Evolutionary conservation across 768 basidiomycete genomes (phyloP), one percentile per base, ranked within the genome.

Genomic region (Mycena filopes): DNA sequence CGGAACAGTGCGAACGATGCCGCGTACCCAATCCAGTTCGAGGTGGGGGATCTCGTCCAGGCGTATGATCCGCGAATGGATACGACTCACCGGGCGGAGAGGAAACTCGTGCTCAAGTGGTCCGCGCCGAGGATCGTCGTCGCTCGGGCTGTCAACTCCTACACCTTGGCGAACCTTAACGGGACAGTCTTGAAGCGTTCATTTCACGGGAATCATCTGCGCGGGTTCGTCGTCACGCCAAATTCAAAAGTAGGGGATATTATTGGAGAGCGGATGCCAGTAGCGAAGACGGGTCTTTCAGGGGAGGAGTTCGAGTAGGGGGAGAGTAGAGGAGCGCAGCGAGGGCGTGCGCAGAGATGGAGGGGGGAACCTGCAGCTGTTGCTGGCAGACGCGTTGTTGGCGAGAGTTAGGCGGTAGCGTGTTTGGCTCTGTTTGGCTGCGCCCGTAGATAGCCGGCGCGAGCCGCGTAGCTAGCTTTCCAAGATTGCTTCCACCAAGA

Each of bases 181-280:
- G 38, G 53, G 20, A 54, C 53, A 18, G 23, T 54, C 26, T 38
- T 54, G 36, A 28, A 54, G 4, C 18, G 53, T 15, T 33, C 53
- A 6, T 51, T 51, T n/a, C 50, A 51, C 50, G 53, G 36, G 36
- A 54, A 54, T 41, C 53, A 54, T 38, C 31, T 40, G 4, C 53
- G 53, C 2, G 53, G 53, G 25, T 54, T 54, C 53, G 53, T 54
- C 4, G 53, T 54, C 7, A 54, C 53, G 21, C 53, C 53, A 26
- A 41, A 41, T 15, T 54, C 53, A 15, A 36, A 18, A 26, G 53
- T 54, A 26, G 53, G 53, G 21, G 53, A 54, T 41, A 54, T 54
- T 41, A 41, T 54, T 54, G 53, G 53, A 20, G 53, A 54, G 38
- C n/a, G 53, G 16, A 41, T 41, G 40, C 36, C 36, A 16, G 53